Base-by-base conservation (phyloP, 495 filamentous ascomycete genomes). In the Echria macrotheca region DNA sequence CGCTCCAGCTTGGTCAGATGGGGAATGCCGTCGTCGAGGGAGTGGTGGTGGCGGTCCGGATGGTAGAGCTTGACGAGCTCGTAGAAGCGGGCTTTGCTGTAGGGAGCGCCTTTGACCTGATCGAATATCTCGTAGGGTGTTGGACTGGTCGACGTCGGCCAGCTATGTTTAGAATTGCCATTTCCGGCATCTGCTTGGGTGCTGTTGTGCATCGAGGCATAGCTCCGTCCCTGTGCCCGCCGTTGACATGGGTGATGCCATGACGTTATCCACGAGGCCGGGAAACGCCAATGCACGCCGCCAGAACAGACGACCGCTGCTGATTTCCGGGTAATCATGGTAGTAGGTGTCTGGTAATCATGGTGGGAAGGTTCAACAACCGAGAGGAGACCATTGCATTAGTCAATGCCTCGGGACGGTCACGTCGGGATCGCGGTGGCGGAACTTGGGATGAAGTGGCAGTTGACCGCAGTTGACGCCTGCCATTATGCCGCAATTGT, bases 1-100 rank as follows among this genome's bases (percentile, higher is more conserved):
- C 93, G 84, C 54, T 96, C 89, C 26, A 91, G 72, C 49, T 83
- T 79, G 22, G 80, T 72, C 53, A 78, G 66, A 46, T 76, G 70
- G 18, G 78, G 69, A 12, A 81, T 57, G 24, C 64, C 70, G 42
- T 80, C 73, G 32, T 68, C 66, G 5, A 54, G 26, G 19, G 51
- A 50, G 24, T 77, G 70, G 22, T 65, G 68, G 35, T 77, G 71
- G 18, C 80, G 82, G 68, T 98, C 93, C 0, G 93, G 93, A 57
- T 98, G 93, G 67, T 98, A 98, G 40, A 95, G 70, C 70, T 96
- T 97, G 28, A 95, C 91, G 23, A 98, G 77, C 54, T 94, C 80
- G 63, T 91, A 89, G 75, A 87, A 98, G 23, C 83, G 77, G 12
- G 67, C 58, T 67, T 97, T 97, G 52, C 78, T 83, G 63, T 98